phyloP scores from a whole-genome alignment of 495 filamentous ascomycete species.

The Astrocystis sublimbata region DNA sequence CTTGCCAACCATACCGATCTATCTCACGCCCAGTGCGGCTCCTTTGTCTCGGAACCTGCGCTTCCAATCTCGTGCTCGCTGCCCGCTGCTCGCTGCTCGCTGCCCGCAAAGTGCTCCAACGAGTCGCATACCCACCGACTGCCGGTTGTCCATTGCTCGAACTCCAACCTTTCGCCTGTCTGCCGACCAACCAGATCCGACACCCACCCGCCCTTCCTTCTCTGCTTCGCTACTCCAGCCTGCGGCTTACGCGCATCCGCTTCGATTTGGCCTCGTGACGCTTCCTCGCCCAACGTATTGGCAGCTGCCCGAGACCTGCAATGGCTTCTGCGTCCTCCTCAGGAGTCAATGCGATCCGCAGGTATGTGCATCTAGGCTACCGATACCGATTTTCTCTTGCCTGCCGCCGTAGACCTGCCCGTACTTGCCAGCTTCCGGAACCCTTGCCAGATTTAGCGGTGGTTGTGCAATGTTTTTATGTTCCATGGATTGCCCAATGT shows the following conservation, averaged over 20 bases:
- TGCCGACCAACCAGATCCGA: slow-evolving; percentile 4
- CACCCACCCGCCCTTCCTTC: neutral
- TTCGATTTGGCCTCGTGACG: slow-evolving; percentile 16
- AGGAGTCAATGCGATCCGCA: slow-evolving; percentile 40
- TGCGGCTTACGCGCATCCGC: slow-evolving; percentile 11
- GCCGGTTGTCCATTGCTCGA: neutral
- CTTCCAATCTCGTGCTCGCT: slow-evolving; percentile 2
- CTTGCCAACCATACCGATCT: neutral
- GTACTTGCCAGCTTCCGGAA: neutral
- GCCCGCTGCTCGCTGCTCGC: no score
- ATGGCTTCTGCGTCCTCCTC: slow-evolving; percentile 36
- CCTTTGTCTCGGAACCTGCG: slow-evolving; percentile 9
- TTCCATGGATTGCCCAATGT: neutral
- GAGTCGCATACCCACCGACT: slow-evolving; percentile 2
- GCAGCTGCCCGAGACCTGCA: slow-evolving; percentile 23
- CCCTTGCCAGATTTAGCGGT: neutral
- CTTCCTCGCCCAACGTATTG: slow-evolving; percentile 17
- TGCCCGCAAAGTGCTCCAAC: no score
- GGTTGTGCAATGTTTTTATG: neutral
- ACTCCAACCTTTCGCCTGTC: neutral
- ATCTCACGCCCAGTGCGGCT: neutral
- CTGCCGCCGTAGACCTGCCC: neutral
- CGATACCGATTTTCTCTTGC: slow-evolving; percentile 12
- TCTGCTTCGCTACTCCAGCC: neutral
- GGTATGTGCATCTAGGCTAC: slow-evolving; percentile 30